These are phyloP conservation scores for Vicia faba DNA, from an alignment of 306 rosid species.

Conservation along the genomic window DNA sequence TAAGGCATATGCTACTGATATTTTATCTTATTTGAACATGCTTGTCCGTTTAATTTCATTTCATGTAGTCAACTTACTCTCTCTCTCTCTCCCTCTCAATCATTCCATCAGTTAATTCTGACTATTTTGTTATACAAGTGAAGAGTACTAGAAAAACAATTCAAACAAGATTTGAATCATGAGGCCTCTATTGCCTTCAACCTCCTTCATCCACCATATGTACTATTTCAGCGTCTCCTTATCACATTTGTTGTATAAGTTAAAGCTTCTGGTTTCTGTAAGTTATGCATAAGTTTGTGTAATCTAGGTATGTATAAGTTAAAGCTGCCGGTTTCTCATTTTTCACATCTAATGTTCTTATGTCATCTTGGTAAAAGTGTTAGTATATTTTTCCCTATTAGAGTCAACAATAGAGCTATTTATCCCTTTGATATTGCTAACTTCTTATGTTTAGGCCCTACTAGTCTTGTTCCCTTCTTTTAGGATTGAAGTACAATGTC, in stretches of 20 bases:
- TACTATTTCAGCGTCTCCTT: not conserved
- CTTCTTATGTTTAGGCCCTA: not conserved
- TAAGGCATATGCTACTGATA: conserved; percentile 1
- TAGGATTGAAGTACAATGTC: not conserved
- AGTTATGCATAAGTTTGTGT: not conserved
- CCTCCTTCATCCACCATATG: not conserved
- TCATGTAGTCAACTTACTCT: not conserved
- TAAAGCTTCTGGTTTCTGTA: not conserved
- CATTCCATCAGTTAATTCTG: not conserved
- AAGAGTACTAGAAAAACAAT: not conserved
- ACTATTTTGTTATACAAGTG: not conserved
- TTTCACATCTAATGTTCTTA: not conserved
- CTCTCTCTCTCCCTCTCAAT: not conserved
- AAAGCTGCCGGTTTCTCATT: not conserved
- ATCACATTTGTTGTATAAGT: not conserved
- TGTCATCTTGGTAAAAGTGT: not conserved
- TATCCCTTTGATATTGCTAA: not conserved
- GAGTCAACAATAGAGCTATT: not conserved
- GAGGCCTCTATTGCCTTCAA: not conserved
- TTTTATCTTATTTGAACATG: not conserved
- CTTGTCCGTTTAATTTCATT: not conserved
- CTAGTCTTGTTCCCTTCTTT: not conserved
- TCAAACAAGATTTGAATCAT: not conserved
- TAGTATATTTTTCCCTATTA: not conserved
- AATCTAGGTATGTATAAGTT: not conserved